Conservation (phyloP, 306 rosid genomes). For the Ochetophila trinervis region DNA sequence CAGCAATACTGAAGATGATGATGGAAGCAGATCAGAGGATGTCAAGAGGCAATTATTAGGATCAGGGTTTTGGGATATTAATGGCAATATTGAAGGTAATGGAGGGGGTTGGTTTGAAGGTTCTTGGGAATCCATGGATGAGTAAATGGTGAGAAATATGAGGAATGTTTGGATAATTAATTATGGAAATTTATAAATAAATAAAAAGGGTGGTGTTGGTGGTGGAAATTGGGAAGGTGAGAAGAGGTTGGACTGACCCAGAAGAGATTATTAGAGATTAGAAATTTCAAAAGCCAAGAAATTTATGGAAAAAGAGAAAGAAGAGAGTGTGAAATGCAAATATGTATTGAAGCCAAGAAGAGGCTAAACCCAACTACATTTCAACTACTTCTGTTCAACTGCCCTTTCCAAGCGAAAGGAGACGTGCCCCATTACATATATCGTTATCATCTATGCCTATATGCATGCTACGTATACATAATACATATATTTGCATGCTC, state of each 20-base stretch:
- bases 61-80: conserved; percentile 30
- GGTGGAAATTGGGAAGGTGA: conserved; percentile 50
- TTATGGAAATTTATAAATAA: conserved; percentile 31
- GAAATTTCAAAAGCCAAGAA: conserved; percentile 32
- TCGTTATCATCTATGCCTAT: conserved; percentile 49
- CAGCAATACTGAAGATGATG: conserved; percentile 11
- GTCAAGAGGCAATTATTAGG: conserved; percentile 36
- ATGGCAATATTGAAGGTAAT: conserved; percentile 5
- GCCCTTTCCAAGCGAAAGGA: conserved; percentile 26
- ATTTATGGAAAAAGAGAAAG: conserved; percentile 1
- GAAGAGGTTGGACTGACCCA: conserved; percentile 58
- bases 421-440: conserved; percentile 27
- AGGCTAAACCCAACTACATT: conserved; percentile 33
- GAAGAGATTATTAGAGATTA: conserved; percentile 2
- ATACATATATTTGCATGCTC: not conserved
- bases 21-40: not conserved
- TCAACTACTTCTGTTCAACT: conserved; percentile 52
- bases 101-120: conserved; percentile 17
- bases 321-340: not conserved
- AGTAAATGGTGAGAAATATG: conserved; percentile 8
- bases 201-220: not conserved
- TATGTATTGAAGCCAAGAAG: not conserved
- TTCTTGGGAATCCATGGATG: conserved; percentile 43
- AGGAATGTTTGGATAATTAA: conserved; percentile 23
- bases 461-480: conserved; percentile 1